Conservation (phyloP, 306 rosid genomes). For the Dalbergia cochinchinensis region DNA sequence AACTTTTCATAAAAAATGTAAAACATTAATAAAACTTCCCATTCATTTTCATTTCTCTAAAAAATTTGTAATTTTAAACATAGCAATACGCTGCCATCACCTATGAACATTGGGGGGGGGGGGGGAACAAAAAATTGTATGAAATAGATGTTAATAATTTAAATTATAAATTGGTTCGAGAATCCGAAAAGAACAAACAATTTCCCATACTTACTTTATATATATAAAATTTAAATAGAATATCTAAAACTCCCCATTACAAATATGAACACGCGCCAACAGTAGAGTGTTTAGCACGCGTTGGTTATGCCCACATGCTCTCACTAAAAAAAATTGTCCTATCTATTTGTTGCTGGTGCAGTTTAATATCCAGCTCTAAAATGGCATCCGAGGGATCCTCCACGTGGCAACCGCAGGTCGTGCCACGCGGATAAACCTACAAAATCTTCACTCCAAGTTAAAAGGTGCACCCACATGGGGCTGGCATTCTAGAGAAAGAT, state of each 20-base stretch:
- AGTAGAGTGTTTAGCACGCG: not conserved
- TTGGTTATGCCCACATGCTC: not conserved
- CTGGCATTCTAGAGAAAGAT: not conserved
- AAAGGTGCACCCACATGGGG: slow-evolving; percentile 46
- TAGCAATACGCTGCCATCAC: not conserved
- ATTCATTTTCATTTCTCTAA: no score
- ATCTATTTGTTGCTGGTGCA: not conserved
- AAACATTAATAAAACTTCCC: no score
- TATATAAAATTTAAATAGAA: not conserved
- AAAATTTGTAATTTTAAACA: not conserved
- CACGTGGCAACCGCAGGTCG: slow-evolving; percentile 1
- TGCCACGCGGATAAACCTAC: slow-evolving; percentile 34
- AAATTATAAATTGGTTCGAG: not conserved
- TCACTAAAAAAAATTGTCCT: not conserved
- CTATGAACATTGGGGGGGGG: not conserved
- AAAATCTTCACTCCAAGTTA: not conserved
- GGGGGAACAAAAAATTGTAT: not conserved
- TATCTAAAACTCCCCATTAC: not conserved
- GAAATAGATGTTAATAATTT: not conserved
- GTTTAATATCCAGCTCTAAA: not conserved
- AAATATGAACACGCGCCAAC: not conserved
- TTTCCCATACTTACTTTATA: not conserved
- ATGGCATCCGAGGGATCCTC: slow-evolving; percentile 57
- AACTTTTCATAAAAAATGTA: no score
- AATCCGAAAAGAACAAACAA: not conserved